Percentiles rank a stretch among this genome's conserved stretches.
These are phyloP conservation scores for Stentor roeselii DNA, from an alignment of 73 alveolate genomes.

Conservation along the genomic window DNA sequence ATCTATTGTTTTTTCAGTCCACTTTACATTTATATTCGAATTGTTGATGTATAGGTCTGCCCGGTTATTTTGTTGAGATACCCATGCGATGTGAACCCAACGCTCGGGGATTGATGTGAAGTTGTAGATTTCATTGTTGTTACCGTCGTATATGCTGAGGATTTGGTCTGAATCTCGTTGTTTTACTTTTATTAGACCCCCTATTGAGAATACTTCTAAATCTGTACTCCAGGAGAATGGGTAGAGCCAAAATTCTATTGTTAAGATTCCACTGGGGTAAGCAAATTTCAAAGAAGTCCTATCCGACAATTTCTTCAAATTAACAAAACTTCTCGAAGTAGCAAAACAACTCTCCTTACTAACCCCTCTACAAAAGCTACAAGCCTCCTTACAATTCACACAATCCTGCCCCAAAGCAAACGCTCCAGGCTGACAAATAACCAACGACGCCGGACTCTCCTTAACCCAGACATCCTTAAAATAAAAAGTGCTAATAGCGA, in stretches of 20 bases:
- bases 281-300: neutral
- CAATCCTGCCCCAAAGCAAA: neutral
- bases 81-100: constrained; percentile 9
- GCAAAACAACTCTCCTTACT: neutral
- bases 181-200: neutral
- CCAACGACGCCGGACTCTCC: neutral
- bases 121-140: neutral
- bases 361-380: neutral
- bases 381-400: neutral
- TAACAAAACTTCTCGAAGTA: neutral
- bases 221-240: neutral
- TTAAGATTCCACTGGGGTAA: neutral
- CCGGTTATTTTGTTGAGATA: neutral
- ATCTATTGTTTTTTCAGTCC: neutral
- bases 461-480: neutral
- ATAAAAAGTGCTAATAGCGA: neutral
- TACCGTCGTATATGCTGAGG: neutral
- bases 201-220: neutral
- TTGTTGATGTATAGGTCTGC: neutral
- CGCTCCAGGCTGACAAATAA: neutral
- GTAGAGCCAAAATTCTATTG: neutral
- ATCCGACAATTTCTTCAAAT: neutral
- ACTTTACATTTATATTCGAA: neutral
- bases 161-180: neutral
- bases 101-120: neutral